Conservation (phyloP, 2,329 filamentous ascomycete species). For the Nigrograna mackinnonii region DNA sequence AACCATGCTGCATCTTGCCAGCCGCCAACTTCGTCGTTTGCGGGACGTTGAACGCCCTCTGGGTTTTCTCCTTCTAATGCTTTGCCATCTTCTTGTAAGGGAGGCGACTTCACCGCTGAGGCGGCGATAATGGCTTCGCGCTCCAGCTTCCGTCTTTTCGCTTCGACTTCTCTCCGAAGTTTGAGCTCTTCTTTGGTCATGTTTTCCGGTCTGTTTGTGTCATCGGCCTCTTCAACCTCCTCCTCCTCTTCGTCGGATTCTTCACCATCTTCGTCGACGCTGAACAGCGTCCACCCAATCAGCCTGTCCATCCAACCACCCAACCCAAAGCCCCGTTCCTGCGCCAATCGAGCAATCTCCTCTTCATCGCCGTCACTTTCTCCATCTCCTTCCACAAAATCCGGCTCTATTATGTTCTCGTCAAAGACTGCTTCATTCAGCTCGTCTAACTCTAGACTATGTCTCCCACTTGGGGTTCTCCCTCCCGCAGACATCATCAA, state of each 20-base stretch:
- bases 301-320: conserved; percentile 61
- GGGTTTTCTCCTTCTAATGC: conserved; percentile 10
- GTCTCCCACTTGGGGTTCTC: conserved; percentile 21
- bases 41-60: conserved; percentile 9
- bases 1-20: conserved; percentile 65
- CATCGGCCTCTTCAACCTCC: conserved; percentile 29
- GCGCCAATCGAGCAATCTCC: conserved; percentile 56
- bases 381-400: conserved; percentile 53
- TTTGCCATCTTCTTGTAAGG: conserved; percentile 24
- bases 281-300: conserved; percentile 62
- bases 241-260: conserved; percentile 34
- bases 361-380: conserved; percentile 54
- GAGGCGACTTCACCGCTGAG: conserved; percentile 40
- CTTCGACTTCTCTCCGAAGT: conserved; percentile 41
- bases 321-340: conserved; percentile 57
- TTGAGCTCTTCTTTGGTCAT: conserved; percentile 41
- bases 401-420: conserved; percentile 42
- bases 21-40: conserved; percentile 45
- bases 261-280: conserved; percentile 55
- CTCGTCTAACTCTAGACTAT: conserved; percentile 32
- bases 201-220: conserved; percentile 27
- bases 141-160: conserved; percentile 38
- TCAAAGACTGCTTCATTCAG: conserved; percentile 23
- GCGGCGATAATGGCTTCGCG: conserved; percentile 39
- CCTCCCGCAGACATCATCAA: conserved; percentile 36